Conservation (phyloP, 2,329 filamentous ascomycete genomes). For the Gaeumannomyces tritici region DNA sequence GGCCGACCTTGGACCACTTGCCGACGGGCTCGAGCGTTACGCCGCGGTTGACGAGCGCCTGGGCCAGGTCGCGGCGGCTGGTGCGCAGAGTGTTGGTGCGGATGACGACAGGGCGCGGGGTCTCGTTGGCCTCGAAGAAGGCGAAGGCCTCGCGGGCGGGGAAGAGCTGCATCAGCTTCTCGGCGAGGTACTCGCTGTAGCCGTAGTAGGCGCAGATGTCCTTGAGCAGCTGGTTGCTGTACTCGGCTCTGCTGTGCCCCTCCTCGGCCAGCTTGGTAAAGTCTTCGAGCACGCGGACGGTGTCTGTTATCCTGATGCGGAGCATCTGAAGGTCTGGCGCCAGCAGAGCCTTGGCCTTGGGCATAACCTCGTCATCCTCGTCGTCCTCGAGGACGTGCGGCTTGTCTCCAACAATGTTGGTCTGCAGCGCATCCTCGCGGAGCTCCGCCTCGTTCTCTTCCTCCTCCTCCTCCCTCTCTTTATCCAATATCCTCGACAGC, state of each 20-base stretch:
- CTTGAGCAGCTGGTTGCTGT: slow-evolving; percentile 75
- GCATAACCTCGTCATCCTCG: slow-evolving; percentile 44
- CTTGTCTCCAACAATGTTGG: slow-evolving; percentile 77
- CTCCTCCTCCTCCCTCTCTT: slow-evolving; percentile 65
- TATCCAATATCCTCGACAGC: slow-evolving; percentile 75
- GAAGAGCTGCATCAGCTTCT: slow-evolving; percentile 92
- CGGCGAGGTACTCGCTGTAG: slow-evolving; percentile 88
- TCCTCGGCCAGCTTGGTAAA: slow-evolving; percentile 74
- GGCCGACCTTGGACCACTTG: slow-evolving; percentile 96
- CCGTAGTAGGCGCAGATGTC: slow-evolving; percentile 97
- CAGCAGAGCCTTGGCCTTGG: slow-evolving; percentile 54
- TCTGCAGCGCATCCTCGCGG: slow-evolving; percentile 77
- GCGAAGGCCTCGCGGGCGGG: slow-evolving; percentile 88
- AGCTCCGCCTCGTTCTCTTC: slow-evolving; percentile 79
- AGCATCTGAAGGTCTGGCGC: slow-evolving; percentile 87
- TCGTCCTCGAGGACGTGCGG: slow-evolving; percentile 56
- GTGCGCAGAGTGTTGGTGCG: slow-evolving; percentile 89
- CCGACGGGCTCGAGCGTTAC: slow-evolving; percentile 94
- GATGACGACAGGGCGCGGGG: slow-evolving; percentile 82
- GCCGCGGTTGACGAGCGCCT: slow-evolving; percentile 89
- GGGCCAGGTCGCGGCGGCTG: slow-evolving; percentile 70
- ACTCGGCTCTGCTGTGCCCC: slow-evolving; percentile 76
- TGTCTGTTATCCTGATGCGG: slow-evolving; percentile 83
- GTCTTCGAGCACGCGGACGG: slow-evolving; percentile 82
- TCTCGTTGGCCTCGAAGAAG: slow-evolving; percentile 98